A percentile compares a stretch with the other conserved stretches of the same genome.
These are phyloP conservation scores for Silene uniflora DNA, from an alignment of 148 eudicot genomes.

Conservation along the genomic window DNA sequence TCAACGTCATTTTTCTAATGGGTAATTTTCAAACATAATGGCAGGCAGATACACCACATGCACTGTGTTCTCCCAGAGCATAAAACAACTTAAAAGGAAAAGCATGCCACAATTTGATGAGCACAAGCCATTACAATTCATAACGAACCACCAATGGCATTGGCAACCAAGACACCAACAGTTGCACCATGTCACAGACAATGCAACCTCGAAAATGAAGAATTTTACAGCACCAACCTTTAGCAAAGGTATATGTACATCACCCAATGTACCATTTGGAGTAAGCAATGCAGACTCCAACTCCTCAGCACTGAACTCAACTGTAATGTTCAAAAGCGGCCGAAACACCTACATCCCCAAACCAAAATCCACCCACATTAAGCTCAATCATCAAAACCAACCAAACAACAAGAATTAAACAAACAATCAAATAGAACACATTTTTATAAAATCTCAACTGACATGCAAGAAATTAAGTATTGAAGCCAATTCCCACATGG, in stretches of 20 bases:
- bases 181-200: slow-evolving; percentile 5
- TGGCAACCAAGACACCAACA: neutral
- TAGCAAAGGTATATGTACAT: slow-evolving; percentile 81
- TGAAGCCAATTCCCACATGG: slow-evolving; percentile 95
- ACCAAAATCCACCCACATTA: slow-evolving; percentile 24
- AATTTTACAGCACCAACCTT: slow-evolving; percentile 58
- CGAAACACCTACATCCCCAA: slow-evolving; percentile 64
- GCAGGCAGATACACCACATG: neutral
- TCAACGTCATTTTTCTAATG: neutral
- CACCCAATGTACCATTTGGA: slow-evolving; percentile 58
- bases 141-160: neutral
- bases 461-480: slow-evolving; percentile 82
- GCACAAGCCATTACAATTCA: neutral
- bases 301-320: slow-evolving; percentile 89
- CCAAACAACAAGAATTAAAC: slow-evolving; percentile 9
- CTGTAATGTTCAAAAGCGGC: slow-evolving; percentile 69
- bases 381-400: slow-evolving; percentile 16
- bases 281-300: slow-evolving; percentile 85
- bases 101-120: neutral
- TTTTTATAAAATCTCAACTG: slow-evolving; percentile 23
- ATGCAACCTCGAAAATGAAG: neutral
- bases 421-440: slow-evolving; percentile 6
- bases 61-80: neutral
- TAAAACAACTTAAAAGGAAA: neutral
- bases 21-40: neutral